Conservation (phyloP, 2,329 filamentous ascomycete genomes). For the Xylariaceae sp. region DNA sequence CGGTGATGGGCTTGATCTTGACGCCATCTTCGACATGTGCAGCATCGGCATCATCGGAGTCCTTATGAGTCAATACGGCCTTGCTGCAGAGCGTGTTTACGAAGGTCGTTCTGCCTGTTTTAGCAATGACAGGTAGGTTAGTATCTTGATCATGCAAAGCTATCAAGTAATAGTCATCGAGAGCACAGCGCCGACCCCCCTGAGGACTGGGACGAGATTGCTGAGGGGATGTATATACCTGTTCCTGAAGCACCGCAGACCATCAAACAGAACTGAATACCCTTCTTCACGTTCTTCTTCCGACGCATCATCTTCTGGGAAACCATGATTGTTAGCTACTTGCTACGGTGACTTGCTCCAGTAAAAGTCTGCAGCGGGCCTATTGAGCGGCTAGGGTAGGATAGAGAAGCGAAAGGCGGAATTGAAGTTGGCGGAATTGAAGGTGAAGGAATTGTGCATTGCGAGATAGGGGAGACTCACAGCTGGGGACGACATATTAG, state of each 20-base stretch:
- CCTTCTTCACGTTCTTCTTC: slow-evolving; percentile 99
- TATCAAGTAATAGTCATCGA: too few species aligned
- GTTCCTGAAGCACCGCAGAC: slow-evolving; percentile 98
- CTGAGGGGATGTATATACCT: too few species aligned
- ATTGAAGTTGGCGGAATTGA: slow-evolving; percentile 9
- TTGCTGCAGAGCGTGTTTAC: slow-evolving; percentile 99
- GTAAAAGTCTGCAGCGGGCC: too few species aligned
- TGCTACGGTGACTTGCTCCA: slow-evolving; percentile 12
- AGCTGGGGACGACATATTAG: slow-evolving; percentile 42
- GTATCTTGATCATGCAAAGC: slow-evolving; percentile 5
- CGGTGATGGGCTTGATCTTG: slow-evolving; percentile 97
- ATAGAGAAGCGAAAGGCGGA: not conserved
- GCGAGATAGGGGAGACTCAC: slow-evolving; percentile 38
- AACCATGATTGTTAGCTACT: slow-evolving; percentile 34
- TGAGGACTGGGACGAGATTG: too few species aligned
- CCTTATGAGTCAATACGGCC: slow-evolving; percentile 87
- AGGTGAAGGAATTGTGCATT: slow-evolving; percentile 23
- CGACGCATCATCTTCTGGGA: slow-evolving; percentile 90
- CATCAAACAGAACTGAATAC: slow-evolving; percentile 99
- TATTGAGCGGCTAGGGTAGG: not conserved
- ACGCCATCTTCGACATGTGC: slow-evolving; percentile 96
- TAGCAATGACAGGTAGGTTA: slow-evolving; percentile 15
- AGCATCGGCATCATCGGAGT: slow-evolving; percentile 84
- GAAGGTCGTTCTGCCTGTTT: slow-evolving; percentile 92
- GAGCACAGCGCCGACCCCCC: too few species aligned